A percentile compares a stretch with the other conserved stretches of the same genome.
Conservation (phyloP, 495 filamentous ascomycete species). For the Hyaloscypha hepaticicola region DNA sequence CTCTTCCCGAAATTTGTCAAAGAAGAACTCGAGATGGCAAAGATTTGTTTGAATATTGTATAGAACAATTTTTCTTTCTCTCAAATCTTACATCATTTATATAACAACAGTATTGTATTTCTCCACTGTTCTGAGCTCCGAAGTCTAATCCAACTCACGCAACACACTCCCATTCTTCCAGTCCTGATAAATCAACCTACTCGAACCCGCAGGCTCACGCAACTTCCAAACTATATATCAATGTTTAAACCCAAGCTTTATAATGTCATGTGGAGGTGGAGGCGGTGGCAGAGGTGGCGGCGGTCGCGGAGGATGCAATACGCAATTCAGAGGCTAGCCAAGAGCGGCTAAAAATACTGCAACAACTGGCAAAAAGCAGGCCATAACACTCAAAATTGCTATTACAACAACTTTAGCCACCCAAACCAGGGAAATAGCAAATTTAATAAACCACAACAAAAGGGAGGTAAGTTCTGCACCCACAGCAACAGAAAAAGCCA, state of each 20-base stretch:
- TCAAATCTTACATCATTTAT: not conserved
- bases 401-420: not conserved
- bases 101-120: not conserved
- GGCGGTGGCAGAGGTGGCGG: not conserved
- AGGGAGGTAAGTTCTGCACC: not conserved
- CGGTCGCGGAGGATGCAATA: not conserved
- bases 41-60: not conserved
- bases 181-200: not conserved
- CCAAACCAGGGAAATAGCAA: not conserved
- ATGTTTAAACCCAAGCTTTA: not conserved
- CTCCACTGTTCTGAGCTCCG: not conserved
- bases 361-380: not conserved
- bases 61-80: not conserved
- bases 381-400: slow-evolving; percentile 1
- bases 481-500: not conserved
- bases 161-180: not conserved
- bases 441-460: not conserved
- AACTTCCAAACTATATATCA: not conserved
- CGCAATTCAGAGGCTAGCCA: no score
- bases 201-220: not conserved
- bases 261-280: not conserved
- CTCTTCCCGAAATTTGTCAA: not conserved
- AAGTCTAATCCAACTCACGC: not conserved
- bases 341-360: not conserved
- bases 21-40: not conserved